A percentile compares a stretch with the other conserved stretches of the same genome.
Evolutionary conservation across 2,329 filamentous ascomycete species (phyloP).

Genomic region (Fusarium redolens): DNA sequence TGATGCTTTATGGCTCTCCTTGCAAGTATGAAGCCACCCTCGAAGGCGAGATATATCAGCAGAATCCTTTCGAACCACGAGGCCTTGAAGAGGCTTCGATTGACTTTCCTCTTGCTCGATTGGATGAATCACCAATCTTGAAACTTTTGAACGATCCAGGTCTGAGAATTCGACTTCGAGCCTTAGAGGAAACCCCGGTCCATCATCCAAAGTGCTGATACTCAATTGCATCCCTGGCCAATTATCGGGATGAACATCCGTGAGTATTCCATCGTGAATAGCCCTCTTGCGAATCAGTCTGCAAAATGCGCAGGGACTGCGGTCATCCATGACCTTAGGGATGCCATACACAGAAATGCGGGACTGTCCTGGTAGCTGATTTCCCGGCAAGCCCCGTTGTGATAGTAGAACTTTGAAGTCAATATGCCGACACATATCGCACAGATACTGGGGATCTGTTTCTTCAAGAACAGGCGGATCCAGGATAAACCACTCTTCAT

Average conservation of each 20-base stretch:
- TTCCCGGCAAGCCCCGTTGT: constrained; percentile 1
- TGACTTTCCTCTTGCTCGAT: background rate
- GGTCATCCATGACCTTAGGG: background rate
- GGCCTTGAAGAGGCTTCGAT: background rate
- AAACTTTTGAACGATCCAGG: background rate
- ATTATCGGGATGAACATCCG: background rate
- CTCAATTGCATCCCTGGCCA: background rate
- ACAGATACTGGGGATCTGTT: constrained; percentile 4
- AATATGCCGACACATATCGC: constrained; percentile 24
- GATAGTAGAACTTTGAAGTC: constrained; percentile 9
- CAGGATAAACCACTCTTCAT: constrained; percentile 24
- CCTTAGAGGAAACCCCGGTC: background rate
- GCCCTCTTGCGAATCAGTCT: constrained; percentile 1
- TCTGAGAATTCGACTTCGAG: constrained; percentile 12
- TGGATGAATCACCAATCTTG: background rate
- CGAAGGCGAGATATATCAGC: constrained; percentile 1
- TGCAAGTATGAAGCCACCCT: background rate
- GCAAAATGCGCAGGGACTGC: background rate
- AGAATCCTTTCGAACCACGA: background rate
- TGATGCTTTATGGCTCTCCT: background rate
- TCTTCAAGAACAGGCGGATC: background rate
- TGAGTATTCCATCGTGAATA: background rate
- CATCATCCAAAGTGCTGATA: constrained; percentile 5
- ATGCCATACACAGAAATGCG: constrained; percentile 7
- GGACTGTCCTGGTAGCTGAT: constrained; percentile 11